Percentiles rank a stretch among this genome's conserved stretches.
Evolutionary conservation across 176 grass and related monocot species (phyloP).

Genomic region (Aegilops bicornis): DNA sequence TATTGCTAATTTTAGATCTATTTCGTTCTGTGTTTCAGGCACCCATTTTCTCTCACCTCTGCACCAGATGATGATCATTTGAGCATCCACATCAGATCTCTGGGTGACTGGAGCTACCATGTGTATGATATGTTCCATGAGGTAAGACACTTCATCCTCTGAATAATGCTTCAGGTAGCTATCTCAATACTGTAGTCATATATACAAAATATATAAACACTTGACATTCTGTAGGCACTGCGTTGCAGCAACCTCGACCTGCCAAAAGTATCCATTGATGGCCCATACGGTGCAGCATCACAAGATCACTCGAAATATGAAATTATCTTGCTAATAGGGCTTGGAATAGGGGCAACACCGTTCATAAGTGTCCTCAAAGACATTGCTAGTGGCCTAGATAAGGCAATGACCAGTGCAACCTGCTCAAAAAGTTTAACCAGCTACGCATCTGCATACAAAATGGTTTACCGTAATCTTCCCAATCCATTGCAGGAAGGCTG

Average conservation of each 20-base stretch:
- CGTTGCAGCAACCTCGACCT: constrained; percentile 31
- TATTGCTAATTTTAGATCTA: neutral
- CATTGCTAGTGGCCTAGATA: constrained; percentile 49
- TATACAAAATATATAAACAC: neutral
- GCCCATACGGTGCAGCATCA: constrained; percentile 60
- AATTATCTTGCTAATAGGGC: constrained; percentile 48
- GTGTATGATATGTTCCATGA: constrained; percentile 58
- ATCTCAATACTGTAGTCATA: neutral
- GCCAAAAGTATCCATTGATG: constrained; percentile 62
- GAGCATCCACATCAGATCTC: constrained; percentile 68
- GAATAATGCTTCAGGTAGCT: neutral
- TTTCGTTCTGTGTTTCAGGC: constrained; percentile 36
- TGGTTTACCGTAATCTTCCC: neutral
- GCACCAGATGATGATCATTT: constrained; percentile 68
- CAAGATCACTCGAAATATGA: constrained; percentile 53
- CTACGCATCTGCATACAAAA: neutral
- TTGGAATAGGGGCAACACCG: constrained; percentile 58
- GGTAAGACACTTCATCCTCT: constrained; percentile 22
- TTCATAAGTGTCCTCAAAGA: constrained; percentile 83
- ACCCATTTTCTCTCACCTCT: constrained; percentile 76
- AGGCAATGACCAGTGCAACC: constrained; percentile 17
- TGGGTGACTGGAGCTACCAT: constrained; percentile 77
- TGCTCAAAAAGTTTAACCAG: neutral
- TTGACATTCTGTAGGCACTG: constrained; percentile 38
- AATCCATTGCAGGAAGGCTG: constrained; percentile 25